Conservation (phyloP, 441 rosid genomes). For the Brassica balearica region DNA sequence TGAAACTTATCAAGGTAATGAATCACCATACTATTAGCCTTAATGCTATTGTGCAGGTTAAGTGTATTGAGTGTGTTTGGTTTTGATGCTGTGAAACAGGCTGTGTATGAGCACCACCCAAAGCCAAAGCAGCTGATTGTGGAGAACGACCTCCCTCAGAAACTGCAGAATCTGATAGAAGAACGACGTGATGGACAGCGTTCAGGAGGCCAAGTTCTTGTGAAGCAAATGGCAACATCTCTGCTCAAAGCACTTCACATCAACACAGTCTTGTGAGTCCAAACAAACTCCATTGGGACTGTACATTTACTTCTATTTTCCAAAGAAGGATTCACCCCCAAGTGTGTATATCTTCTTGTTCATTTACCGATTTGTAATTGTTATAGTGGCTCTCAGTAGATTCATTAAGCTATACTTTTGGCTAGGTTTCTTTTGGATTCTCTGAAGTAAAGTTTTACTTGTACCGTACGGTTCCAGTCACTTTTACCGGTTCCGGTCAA, state of each 20-base stretch:
- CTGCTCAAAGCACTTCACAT: slow-evolving; percentile 75
- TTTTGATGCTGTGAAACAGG: slow-evolving; percentile 49
- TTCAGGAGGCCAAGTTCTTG: slow-evolving; percentile 94
- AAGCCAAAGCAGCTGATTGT: slow-evolving; percentile 93
- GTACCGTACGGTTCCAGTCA: background rate
- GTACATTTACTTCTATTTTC: slow-evolving; percentile 17
- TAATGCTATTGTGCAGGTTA: background rate
- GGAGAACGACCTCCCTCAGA: slow-evolving; percentile 89
- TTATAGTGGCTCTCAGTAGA: background rate
- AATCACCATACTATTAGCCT: background rate
- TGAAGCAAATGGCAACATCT: slow-evolving; percentile 96
- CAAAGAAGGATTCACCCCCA: background rate
- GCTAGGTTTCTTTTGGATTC: background rate
- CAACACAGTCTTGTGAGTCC: slow-evolving; percentile 60
- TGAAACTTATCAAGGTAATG: slow-evolving; percentile 82
- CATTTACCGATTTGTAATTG: slow-evolving; percentile 9
- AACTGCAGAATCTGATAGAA: slow-evolving; percentile 83
- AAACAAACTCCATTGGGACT: background rate
- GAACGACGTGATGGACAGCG: slow-evolving; percentile 95
- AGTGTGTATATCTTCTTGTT: slow-evolving; percentile 28
- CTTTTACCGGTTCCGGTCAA: background rate
- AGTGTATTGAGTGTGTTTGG: background rate
- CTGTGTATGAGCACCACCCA: slow-evolving; percentile 96
- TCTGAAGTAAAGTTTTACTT: background rate
- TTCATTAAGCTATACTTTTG: background rate